A percentile compares a stretch with the other conserved stretches of the same genome.
Conservation (phyloP, 371 early-diverging fungal genomes). For the Rhizomucor pusillus region DNA sequence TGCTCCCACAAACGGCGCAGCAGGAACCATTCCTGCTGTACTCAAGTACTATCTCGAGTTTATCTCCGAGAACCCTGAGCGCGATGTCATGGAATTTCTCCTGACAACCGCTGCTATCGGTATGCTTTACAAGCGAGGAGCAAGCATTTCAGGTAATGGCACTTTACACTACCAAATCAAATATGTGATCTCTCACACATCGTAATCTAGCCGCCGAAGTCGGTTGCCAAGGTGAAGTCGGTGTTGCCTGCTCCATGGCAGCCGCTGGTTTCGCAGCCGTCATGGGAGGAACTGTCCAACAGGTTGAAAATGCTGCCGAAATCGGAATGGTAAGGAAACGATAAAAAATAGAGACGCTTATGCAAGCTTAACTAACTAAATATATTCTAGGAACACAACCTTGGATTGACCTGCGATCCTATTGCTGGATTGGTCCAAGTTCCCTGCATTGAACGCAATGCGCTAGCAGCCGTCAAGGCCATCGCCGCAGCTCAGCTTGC, state of each 20-base stretch:
- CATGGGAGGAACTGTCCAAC: slow-evolving; percentile 89
- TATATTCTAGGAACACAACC: slow-evolving; percentile 69
- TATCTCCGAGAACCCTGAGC: slow-evolving; percentile 82
- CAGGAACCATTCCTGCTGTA: slow-evolving; percentile 90
- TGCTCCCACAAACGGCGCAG: slow-evolving; percentile 92
- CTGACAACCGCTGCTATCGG: slow-evolving; percentile 93
- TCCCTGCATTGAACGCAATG: slow-evolving; percentile 97
- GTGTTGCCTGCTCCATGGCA: slow-evolving; percentile 96
- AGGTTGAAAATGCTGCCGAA: slow-evolving; percentile 95
- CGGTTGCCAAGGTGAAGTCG: slow-evolving; percentile 91
- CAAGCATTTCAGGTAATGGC: slow-evolving; percentile 74
- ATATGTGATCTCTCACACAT: no score
- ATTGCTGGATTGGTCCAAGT: slow-evolving; percentile 92
- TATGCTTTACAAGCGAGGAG: slow-evolving; percentile 95
- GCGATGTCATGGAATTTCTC: slow-evolving; percentile 89
- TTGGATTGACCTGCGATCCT: slow-evolving; percentile 94
- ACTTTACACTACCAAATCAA: not conserved
- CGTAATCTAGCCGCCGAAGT: slow-evolving; percentile 78
- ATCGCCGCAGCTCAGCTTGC: slow-evolving; percentile 94
- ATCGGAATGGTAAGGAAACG: slow-evolving; percentile 78
- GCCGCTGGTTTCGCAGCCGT: slow-evolving; percentile 94
- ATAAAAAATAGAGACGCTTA: no score
- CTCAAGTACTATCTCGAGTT: slow-evolving; percentile 95
- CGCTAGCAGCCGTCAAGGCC: slow-evolving; percentile 93
- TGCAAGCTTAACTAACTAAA: not conserved